phyloP scores from a whole-genome alignment of 139 green algal genomes.

The Chlorella sp. region DNA sequence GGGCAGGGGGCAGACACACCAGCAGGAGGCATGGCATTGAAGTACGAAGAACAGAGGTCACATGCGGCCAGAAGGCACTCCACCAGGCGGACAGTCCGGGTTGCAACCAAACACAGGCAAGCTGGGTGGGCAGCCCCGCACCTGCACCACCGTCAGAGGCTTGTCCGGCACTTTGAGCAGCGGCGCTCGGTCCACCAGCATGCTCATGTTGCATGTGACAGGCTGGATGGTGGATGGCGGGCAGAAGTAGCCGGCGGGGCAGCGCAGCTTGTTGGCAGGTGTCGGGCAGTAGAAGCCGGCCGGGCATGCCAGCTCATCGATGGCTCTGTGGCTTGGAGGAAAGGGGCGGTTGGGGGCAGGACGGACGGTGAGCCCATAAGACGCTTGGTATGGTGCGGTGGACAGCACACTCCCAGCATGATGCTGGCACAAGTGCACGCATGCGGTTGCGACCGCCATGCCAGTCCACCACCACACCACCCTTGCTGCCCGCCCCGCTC shows the following conservation, averaged over 20 bases:
- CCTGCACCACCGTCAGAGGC: not conserved
- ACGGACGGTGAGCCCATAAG: not conserved
- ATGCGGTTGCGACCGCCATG: not conserved
- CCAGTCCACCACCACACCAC: not conserved
- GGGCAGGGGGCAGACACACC: constrained; percentile 12
- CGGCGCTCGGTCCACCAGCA: not conserved
- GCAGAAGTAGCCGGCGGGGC: constrained; percentile 52
- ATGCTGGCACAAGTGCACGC: not conserved
- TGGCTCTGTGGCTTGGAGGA: constrained; percentile 11
- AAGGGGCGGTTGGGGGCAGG: not conserved
- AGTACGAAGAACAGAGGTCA: not conserved
- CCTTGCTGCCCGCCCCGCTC: not conserved
- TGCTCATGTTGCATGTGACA: constrained; percentile 45
- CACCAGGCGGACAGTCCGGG: too few relatives aligned
- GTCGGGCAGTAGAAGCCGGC: constrained; percentile 51
- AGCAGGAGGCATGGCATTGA: not conserved
- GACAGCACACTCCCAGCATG: not conserved
- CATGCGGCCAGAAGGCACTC: too few relatives aligned
- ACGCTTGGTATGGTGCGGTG: not conserved
- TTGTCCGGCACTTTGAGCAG: too few relatives aligned
- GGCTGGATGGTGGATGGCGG: constrained; percentile 29
- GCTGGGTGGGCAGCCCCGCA: not conserved
- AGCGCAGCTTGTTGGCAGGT: constrained; percentile 21
- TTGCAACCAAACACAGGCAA: too few relatives aligned
- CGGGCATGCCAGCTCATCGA: constrained; percentile 41